phyloP scores from a whole-genome alignment of 2,329 filamentous ascomycete genomes.

The Albifimbria verrucaria region DNA sequence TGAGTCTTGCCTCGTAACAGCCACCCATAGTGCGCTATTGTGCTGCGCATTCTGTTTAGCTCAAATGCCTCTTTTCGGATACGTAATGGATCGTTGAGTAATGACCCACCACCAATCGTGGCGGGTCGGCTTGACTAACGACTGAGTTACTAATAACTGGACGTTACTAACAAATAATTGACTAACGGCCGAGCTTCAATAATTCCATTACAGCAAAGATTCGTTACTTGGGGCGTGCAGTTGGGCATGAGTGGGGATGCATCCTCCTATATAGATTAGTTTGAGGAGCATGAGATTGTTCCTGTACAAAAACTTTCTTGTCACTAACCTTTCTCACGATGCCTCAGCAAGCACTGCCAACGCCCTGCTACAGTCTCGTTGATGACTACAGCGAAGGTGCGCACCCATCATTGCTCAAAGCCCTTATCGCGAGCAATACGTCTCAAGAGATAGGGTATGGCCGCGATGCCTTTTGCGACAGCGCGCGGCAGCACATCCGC shows the following conservation, averaged over 20 bases:
- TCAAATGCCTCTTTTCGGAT: neutral
- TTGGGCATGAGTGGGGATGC: neutral
- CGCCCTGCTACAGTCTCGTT: conserved; percentile 39
- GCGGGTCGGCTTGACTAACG: neutral
- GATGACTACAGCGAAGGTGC: conserved; percentile 52
- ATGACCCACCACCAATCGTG: neutral
- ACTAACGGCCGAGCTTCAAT: neutral
- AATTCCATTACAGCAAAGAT: neutral
- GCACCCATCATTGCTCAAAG: conserved; percentile 45
- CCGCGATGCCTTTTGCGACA: conserved; percentile 38
- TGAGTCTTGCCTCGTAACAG: neutral
- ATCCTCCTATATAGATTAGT: neutral
- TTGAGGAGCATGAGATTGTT: neutral
- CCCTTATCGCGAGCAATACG: conserved; percentile 39
- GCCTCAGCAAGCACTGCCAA: neutral
- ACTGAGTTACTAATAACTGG: neutral
- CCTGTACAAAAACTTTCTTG: neutral
- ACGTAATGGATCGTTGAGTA: neutral
- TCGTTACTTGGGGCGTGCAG: neutral
- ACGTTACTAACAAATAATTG: neutral
- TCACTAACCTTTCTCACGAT: neutral
- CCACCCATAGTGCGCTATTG: neutral
- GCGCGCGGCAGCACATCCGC: conserved; percentile 39
- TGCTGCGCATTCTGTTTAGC: neutral
- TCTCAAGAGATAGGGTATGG: conserved; percentile 46